Evolutionary conservation across 768 basidiomycete species (phyloP).

Genomic region (Cystofilobasidium ferigula): DNA sequence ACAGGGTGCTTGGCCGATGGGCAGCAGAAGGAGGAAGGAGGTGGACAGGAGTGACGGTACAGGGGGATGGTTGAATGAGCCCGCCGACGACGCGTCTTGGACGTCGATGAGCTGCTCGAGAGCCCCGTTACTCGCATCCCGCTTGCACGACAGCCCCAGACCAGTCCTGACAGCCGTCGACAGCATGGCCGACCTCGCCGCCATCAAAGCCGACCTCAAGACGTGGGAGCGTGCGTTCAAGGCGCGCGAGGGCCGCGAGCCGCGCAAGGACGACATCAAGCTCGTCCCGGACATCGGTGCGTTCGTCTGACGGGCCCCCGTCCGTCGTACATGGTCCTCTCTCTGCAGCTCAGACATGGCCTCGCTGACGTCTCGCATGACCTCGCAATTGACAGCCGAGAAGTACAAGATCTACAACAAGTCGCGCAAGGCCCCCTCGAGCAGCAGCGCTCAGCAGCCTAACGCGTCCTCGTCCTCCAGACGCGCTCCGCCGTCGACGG

Average conservation of each 20-base stretch:
- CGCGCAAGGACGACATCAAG: slow-evolving; percentile 26
- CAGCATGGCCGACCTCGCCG: slow-evolving; percentile 16
- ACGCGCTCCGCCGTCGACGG: background rate
- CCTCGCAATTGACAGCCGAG: background rate
- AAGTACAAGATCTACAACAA: slow-evolving; percentile 26
- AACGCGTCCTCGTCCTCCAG: background rate
- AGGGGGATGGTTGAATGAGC: too few species aligned
- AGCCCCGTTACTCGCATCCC: too few species aligned
- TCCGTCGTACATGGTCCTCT: background rate
- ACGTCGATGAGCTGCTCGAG: too few species aligned
- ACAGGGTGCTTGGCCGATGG: too few species aligned
- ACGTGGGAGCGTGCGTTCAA: slow-evolving; percentile 22
- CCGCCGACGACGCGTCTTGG: too few species aligned
- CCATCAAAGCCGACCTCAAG: slow-evolving; percentile 23
- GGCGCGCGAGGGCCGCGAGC: slow-evolving; percentile 12
- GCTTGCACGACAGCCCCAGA: too few species aligned
- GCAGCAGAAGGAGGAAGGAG: too few species aligned
- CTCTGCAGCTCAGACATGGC: background rate
- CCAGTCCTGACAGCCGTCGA: background rate
- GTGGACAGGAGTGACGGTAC: too few species aligned
- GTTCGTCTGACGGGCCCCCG: background rate
- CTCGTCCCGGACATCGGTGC: slow-evolving; percentile 17
- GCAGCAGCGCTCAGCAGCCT: too few species aligned
- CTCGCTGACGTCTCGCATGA: background rate
- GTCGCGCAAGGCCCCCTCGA: slow-evolving; percentile 6